Percentiles rank a stretch among this genome's conserved stretches.
Conservation (phyloP, 192 early-diverging fungal species). For the Entomortierella chlamydospora region DNA sequence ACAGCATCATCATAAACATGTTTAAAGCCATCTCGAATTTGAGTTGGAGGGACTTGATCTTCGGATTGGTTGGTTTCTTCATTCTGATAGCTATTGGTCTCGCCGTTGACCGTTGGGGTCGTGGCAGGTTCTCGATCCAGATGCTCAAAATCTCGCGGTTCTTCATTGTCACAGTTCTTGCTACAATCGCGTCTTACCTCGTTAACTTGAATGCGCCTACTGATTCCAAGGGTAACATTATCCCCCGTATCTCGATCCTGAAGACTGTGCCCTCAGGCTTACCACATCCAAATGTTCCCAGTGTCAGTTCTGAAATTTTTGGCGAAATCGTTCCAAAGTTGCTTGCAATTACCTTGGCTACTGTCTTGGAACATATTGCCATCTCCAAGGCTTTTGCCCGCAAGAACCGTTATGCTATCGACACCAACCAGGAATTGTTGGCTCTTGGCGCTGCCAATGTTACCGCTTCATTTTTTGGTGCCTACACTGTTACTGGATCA, state of each 20-base stretch:
- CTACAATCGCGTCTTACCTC: constrained; percentile 76
- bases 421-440: constrained; percentile 89
- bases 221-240: constrained; percentile 56
- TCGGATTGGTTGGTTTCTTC: constrained; percentile 66
- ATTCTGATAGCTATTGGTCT: constrained; percentile 57
- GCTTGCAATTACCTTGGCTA: constrained; percentile 75
- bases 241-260: constrained; percentile 71
- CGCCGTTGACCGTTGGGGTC: constrained; percentile 37
- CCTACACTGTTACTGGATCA: constrained; percentile 90
- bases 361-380: constrained; percentile 92
- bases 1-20: constrained; percentile 79
- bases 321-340: constrained; percentile 63
- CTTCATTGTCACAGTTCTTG: constrained; percentile 80
- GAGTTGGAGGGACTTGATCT: constrained; percentile 66
- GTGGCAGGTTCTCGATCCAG: constrained; percentile 59
- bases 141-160: constrained; percentile 79
- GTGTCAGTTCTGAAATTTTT: constrained; percentile 62
- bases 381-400: constrained; percentile 90
- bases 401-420: constrained; percentile 82
- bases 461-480: constrained; percentile 87
- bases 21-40: constrained; percentile 57
- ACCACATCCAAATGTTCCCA: constrained; percentile 67
- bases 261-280: constrained; percentile 82
- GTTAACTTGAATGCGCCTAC: constrained; percentile 60
- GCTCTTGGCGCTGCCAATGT: constrained; percentile 91